Evolutionary conservation across 2,329 filamentous ascomycete genomes (phyloP).

Genomic region (Cladophialophora bantiana): DNA sequence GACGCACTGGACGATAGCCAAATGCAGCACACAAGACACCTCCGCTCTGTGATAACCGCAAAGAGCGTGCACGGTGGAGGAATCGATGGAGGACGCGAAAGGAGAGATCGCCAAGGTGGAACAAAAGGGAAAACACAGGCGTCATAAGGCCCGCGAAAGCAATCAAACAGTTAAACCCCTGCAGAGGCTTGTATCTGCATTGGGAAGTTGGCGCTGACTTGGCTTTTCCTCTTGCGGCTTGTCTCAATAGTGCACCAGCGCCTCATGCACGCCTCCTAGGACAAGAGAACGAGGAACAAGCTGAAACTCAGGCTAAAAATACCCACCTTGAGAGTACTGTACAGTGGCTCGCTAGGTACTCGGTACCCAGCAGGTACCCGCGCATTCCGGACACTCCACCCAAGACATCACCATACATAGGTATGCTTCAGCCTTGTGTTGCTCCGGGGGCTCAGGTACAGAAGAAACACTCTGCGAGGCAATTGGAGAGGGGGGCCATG

Average conservation of each 20-base stretch:
- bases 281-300: not conserved
- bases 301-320: not conserved
- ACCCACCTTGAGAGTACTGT: not conserved
- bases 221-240: slow-evolving; percentile 4
- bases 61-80: not conserved
- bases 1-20: slow-evolving; percentile 14
- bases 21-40: slow-evolving; percentile 11
- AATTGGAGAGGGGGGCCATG: not conserved
- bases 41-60: not conserved
- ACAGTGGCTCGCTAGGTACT: not conserved
- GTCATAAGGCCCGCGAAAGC: slow-evolving; percentile 5
- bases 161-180: not conserved
- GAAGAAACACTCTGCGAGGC: no score
- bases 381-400: not conserved
- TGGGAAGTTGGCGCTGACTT: not conserved
- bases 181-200: not conserved
- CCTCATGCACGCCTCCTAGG: no score
- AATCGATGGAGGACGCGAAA: not conserved
- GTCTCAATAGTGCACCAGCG: not conserved
- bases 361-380: not conserved
- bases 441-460: not conserved
- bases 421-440: not conserved
- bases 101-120: not conserved
- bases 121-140: slow-evolving; percentile 4
- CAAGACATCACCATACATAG: not conserved